Evolutionary conservation across 177 flowering plant species (phyloP), one percentile per base, ranked within the genome.

Genomic region (Vitis hybrid): DNA sequence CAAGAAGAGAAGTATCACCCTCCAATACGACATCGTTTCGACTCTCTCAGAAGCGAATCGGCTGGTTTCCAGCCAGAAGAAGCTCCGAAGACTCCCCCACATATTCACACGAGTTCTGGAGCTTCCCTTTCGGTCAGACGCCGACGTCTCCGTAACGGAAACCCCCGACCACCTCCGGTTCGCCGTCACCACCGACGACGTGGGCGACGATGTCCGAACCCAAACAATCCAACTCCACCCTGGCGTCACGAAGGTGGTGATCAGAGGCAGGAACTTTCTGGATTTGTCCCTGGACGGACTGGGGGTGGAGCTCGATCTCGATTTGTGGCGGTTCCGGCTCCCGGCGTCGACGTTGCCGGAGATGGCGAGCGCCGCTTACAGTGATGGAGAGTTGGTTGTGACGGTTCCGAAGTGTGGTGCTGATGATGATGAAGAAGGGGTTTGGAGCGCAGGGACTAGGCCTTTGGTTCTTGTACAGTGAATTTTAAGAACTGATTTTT

Each of bases 11-110:
- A 83, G 77, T 79, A 72, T 83, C 61, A 54, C 84, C 14, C 66
- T 83, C 64, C 79, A 74, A 57, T 81, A 81, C 79, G 80, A 73
- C 72, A 60, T 72, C 75, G 62, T 62, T 18, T 73, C 83, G 9
- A 12, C 63, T n/a, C 67, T 73, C 2, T 61, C 82, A 2, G 73
- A 71, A 14, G 50, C 78, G 3, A 19, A 18, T 15, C 40, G 51
- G 15, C 40, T 64, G 49, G 32, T 32, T 54, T 62, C 64, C 46
- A 75, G 62, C 32, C 70, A 81, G 62, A 81, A 83, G 77, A 83
- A 79, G 75, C 84, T 83, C 66, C 75, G 80, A 19, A 32, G 82
- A 21, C 80, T 80, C 46, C 82, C 82, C 19, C 82, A 80, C 72
- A 74, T 80, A 67, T 80, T 80, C 73, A 68, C 72, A 9, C 74